A percentile compares a stretch with the other conserved stretches of the same genome.
Conservation (phyloP, 805 yeast genomes). For the Nakazawaea laoshanensis region DNA sequence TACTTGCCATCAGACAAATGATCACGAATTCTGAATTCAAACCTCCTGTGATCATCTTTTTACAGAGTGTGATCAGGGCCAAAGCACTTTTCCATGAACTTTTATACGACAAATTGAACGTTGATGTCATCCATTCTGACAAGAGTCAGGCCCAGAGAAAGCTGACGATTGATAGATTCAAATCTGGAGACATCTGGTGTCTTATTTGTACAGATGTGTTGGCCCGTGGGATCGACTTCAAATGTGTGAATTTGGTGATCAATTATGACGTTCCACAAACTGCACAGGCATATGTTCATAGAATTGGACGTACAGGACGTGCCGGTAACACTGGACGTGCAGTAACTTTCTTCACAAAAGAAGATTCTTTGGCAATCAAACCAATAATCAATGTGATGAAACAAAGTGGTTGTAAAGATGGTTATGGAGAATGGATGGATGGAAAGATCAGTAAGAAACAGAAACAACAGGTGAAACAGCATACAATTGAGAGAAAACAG, state of each 20-base stretch:
- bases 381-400: conserved; percentile 92
- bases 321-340: conserved; percentile 85
- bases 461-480: conserved; percentile 49
- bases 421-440: conserved; percentile 76
- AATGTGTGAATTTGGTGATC: conserved; percentile 88
- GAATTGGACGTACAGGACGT: conserved; percentile 98
- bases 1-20: conserved; percentile 85
- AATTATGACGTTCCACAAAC: conserved; percentile 94
- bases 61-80: conserved; percentile 89
- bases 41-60: conserved; percentile 88
- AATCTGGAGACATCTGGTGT: conserved; percentile 90
- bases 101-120: conserved; percentile 83
- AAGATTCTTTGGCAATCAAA: conserved; percentile 67
- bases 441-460: conserved; percentile 57
- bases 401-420: conserved; percentile 67
- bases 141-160: conserved; percentile 85
- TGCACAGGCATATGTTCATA: conserved; percentile 92
- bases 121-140: conserved; percentile 94
- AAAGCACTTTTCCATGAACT: conserved; percentile 92
- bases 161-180: conserved; percentile 74
- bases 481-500: conserved; percentile 54
- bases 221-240: conserved; percentile 95
- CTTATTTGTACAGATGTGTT: conserved; percentile 93
- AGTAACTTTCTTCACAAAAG: conserved; percentile 87
- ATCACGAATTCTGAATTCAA: conserved; percentile 74